These are phyloP conservation scores for Thielaviopsis ethacetica DNA, from an alignment of 2,329 filamentous ascomycete species.

Conservation along the genomic window DNA sequence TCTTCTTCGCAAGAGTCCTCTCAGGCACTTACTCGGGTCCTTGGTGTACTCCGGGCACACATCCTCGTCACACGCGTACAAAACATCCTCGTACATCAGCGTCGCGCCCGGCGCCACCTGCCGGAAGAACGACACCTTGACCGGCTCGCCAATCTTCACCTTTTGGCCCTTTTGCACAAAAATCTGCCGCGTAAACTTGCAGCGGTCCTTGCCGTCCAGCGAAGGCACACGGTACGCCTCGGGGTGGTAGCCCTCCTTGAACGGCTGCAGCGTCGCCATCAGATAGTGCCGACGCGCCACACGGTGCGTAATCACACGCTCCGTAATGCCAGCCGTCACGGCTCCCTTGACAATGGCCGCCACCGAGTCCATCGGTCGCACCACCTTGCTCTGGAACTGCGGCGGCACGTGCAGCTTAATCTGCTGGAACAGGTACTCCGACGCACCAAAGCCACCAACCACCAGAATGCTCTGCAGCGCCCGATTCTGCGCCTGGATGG, in stretches of 20 bases:
- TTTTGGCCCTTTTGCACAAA: constrained; percentile 98
- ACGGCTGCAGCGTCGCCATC: constrained; percentile 96
- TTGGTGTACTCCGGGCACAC: constrained; percentile 98
- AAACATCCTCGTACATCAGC: constrained; percentile 97
- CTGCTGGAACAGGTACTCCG: constrained; percentile 97
- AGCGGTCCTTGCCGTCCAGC: constrained; percentile 90
- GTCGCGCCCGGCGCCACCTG: constrained; percentile 94
- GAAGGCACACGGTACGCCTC: constrained; percentile 96
- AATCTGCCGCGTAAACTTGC: constrained; percentile 96
- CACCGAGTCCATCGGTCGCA: constrained; percentile 96
- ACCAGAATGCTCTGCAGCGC: constrained; percentile 90
- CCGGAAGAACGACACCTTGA: constrained; percentile 97
- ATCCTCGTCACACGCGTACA: constrained; percentile 96
- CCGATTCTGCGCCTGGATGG: constrained; percentile 93
- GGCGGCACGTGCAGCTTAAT: constrained; percentile 97
- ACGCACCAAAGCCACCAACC: constrained; percentile 94
- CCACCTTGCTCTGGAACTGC: constrained; percentile 96
- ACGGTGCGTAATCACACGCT: constrained; percentile 90
- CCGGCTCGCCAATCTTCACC: constrained; percentile 97
- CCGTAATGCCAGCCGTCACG: constrained; percentile 93
- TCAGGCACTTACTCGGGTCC: constrained; percentile 71
- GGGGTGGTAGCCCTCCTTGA: constrained; percentile 97
- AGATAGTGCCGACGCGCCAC: constrained; percentile 95
- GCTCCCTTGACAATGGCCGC: constrained; percentile 97
- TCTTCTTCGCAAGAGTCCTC: neutral